Percentiles rank a stretch among this genome's conserved stretches.
These are phyloP conservation scores for Bonia amplexicaulis DNA, from an alignment of 176 grass and related monocot genomes.

Conservation along the genomic window DNA sequence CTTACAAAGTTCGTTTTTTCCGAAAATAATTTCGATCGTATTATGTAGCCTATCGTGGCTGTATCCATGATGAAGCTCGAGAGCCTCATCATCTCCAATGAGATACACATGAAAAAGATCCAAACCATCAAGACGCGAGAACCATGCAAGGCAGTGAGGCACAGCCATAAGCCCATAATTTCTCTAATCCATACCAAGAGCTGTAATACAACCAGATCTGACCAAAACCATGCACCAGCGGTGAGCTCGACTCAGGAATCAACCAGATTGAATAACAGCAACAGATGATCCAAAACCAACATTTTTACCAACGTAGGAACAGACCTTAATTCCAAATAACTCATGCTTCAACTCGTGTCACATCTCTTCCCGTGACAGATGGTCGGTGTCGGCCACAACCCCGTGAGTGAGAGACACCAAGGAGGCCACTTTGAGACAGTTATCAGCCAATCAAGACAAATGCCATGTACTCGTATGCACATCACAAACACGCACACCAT, in stretches of 20 bases:
- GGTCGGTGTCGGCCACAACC: background rate
- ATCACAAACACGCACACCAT: background rate
- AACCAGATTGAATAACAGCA: background rate
- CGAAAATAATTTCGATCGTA: background rate
- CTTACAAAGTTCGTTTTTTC: background rate
- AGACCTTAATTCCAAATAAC: background rate
- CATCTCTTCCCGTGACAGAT: background rate
- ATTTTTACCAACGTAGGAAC: background rate
- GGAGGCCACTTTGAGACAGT: background rate
- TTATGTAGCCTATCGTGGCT: background rate
- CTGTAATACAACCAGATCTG: background rate
- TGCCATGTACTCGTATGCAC: background rate
- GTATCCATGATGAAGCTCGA: background rate
- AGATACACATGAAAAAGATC: background rate
- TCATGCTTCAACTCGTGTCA: background rate
- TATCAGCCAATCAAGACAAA: background rate
- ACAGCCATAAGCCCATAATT: background rate
- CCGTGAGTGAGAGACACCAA: background rate
- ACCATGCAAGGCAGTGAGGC: background rate
- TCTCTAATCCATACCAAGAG: no score
- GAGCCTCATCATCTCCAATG: background rate
- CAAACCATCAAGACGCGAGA: background rate
- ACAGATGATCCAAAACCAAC: background rate
- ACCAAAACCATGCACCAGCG: background rate
- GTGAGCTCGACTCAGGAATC: background rate